Evolutionary conservation across 352 stramenopile species (phyloP).

Genomic region (Phytophthora litchii): DNA sequence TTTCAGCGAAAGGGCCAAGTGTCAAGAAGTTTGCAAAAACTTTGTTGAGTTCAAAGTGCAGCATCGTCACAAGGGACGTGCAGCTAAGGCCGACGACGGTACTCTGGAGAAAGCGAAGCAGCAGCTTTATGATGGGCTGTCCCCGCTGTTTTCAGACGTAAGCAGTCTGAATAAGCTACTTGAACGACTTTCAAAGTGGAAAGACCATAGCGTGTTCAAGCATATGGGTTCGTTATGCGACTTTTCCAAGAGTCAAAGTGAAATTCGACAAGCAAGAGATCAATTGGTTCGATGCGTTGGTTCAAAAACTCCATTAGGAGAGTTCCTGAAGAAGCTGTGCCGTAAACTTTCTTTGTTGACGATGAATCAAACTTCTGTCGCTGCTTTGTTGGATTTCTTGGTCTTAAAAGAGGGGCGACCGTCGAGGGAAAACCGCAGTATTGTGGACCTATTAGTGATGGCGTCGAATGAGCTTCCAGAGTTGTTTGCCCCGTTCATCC

Average conservation of each 20-base stretch:
- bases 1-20: conserved; percentile 67
- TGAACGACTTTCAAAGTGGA: conserved; percentile 70
- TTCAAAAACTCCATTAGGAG: conserved; percentile 76
- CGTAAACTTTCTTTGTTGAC: conserved; percentile 78
- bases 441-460: conserved; percentile 65
- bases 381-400: conserved; percentile 51
- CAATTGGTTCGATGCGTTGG: conserved; percentile 78
- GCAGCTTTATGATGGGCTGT: conserved; percentile 44
- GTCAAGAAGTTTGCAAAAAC: conserved; percentile 28
- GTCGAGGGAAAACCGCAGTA: conserved; percentile 53
- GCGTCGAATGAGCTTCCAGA: conserved; percentile 53
- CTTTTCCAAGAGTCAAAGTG: conserved; percentile 49
- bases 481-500: conserved; percentile 60
- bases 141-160: conserved; percentile 67
- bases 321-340: conserved; percentile 86
- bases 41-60: conserved; percentile 62
- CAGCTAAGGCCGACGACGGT: conserved; percentile 7
- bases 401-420: conserved; percentile 27
- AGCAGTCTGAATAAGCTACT: conserved; percentile 59
- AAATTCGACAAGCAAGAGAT: conserved; percentile 61
- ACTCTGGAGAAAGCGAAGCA: conserved; percentile 39
- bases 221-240: conserved; percentile 68
- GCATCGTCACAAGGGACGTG: conserved; percentile 37
- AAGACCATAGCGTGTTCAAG: conserved; percentile 84
- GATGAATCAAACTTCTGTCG: conserved; percentile 52